Base-by-base conservation (phyloP, 805 yeast species). In the Tetrapisispora iriomotensis region DNA sequence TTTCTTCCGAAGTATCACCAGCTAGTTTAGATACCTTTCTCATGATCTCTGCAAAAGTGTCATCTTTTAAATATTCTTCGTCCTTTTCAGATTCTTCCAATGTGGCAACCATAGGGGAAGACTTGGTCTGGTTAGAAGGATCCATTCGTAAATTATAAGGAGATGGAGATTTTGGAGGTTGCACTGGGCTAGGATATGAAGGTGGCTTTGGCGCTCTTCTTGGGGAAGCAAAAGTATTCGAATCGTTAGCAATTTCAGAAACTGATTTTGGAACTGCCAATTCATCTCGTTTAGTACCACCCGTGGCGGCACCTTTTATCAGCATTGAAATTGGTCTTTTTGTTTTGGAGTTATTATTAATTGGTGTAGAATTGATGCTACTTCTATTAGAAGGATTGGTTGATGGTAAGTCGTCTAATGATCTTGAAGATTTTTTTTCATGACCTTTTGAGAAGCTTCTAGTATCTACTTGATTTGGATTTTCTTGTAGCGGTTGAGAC, bases 171-270 rank as follows among this genome's bases (percentile, higher is more conserved):
- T 22, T 38, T 21, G 59, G 59, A 17, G 63, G 54, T 39, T 60
- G 62, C 8, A 65, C 61, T 4, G 71, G 70, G 21, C 67, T 62
- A 30, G 68, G 66, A 24, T 56, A 61, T 1, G 67, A 50, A 3
- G 86, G 86, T 1, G 86, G 85, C 38, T 70, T 70, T 2, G 87
- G 87, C 0, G 86, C 83, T 48, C 64, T 75, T 54, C 86, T 68
- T n/a, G 86, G 85, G 0, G 85, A 79, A 24, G 68, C 61, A 52
- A 79, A 79, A 15, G 40, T 14, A 18, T 42, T 30, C 13, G 21
- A 27, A 21, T 29, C 33, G 8, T 22, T 19, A 4, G 28, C n/a
- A 10, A 41, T 36, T 22, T 38, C 37, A 8, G 31, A 17, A 3
- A 36, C 29, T 19, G 36, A n/a, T 29, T 32, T 40, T 6, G 36